Evolutionary conservation across 2,329 filamentous ascomycete species (phyloP).

Genomic region (Rhynchosporium secalis): DNA sequence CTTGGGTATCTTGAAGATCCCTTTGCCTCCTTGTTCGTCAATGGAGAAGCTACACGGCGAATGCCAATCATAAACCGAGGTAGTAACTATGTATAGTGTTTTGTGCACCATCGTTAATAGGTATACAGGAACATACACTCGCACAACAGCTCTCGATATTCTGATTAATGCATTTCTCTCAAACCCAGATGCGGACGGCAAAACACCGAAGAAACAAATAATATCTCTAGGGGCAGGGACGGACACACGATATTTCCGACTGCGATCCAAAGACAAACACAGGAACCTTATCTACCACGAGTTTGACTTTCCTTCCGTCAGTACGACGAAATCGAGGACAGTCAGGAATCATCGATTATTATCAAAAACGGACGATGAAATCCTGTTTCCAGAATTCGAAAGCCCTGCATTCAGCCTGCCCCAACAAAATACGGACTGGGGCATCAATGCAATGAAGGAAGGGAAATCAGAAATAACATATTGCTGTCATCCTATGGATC

Average conservation of each 20-base stretch:
- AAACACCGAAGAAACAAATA: conserved; percentile 62
- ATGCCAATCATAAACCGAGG: conserved; percentile 94
- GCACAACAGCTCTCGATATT: conserved; percentile 78
- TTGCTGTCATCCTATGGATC: conserved; percentile 49
- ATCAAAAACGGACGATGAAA: conserved; percentile 11
- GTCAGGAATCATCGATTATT: conserved; percentile 26
- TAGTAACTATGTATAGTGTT: conserved; percentile 42
- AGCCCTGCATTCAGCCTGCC: background rate
- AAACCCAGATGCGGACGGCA: conserved; percentile 22
- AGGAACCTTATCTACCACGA: conserved; percentile 76
- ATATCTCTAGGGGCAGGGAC: conserved; percentile 92
- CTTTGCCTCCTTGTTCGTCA: conserved; percentile 72
- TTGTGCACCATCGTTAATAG: background rate
- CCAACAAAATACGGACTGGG: conserved; percentile 34
- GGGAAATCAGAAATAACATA: conserved; percentile 40
- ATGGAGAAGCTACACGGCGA: conserved; percentile 57
- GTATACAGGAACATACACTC: conserved; percentile 78
- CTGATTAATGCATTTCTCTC: conserved; percentile 72
- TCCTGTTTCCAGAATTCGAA: conserved; percentile 43
- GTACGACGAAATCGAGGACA: conserved; percentile 50
- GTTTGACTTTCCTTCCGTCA: conserved; percentile 80
- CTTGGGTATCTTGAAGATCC: conserved; percentile 81
- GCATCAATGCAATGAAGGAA: conserved; percentile 24
- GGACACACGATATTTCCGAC: conserved; percentile 82
- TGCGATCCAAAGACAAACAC: conserved; percentile 45